phyloP scores from a whole-genome alignment of 2,329 filamentous ascomycete species.

The Dactylella cylindrospora region DNA sequence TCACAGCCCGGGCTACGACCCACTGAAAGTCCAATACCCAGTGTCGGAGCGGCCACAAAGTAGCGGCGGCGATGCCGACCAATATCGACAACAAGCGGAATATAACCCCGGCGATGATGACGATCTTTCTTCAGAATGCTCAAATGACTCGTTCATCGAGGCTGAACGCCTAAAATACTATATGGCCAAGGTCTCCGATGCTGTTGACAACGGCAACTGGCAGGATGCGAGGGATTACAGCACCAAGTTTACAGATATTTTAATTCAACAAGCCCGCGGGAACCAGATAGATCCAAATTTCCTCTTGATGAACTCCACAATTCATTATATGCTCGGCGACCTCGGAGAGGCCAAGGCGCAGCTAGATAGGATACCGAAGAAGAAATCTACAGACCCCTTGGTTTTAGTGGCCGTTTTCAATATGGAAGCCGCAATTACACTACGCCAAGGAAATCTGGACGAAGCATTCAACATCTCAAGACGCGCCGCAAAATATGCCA shows the following conservation, averaged over 20 bases:
- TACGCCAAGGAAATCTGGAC: conserved; percentile 6
- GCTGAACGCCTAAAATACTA: conserved; percentile 29
- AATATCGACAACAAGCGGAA: no score
- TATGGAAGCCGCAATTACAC: conserved; percentile 22
- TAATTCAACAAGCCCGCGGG: no score
- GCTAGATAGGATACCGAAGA: conserved; percentile 9
- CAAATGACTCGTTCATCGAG: conserved; percentile 23
- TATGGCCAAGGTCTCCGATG: conserved; percentile 1
- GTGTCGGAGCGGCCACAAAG: no score
- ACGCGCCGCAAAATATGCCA: conserved; percentile 24
- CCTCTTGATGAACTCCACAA: conserved; percentile 9
- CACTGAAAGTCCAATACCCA: no score
- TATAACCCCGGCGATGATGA: conserved; percentile 13
- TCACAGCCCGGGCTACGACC: no score
- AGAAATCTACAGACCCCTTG: conserved; percentile 21
- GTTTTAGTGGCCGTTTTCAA: conserved; percentile 14
- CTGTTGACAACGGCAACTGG: conserved; percentile 10
- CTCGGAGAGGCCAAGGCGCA: conserved; percentile 11
- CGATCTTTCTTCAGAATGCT: conserved; percentile 36
- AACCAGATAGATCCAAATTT: no score
- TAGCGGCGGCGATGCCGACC: no score
- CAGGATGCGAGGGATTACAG: conserved; percentile 19
- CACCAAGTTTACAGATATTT: conserved; percentile 7
- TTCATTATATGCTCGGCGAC: conserved; percentile 34
- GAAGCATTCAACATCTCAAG: conserved; percentile 13